Conservation (phyloP, 805 yeast species). For the Zygoascus bituminiphila region DNA sequence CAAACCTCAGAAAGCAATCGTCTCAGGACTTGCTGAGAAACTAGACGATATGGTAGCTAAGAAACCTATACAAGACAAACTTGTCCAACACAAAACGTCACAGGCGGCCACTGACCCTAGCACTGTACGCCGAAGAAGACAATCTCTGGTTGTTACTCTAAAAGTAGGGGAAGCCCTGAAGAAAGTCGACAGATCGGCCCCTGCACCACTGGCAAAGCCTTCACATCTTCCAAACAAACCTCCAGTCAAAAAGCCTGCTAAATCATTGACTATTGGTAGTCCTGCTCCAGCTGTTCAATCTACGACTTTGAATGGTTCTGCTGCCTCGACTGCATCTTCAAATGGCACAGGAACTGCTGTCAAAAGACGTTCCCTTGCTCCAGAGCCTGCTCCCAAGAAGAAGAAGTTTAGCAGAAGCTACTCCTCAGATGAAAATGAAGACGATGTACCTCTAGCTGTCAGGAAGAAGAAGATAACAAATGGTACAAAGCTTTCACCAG, state of each 20-base stretch:
- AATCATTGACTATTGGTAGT: not conserved
- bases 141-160: not conserved
- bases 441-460: not conserved
- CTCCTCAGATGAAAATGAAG: slow-evolving; percentile 1
- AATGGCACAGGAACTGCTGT: not conserved
- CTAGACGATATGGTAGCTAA: not conserved
- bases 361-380: not conserved
- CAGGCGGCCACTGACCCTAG: not conserved
- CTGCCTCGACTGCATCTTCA: not conserved
- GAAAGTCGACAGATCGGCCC: not conserved
- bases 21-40: not conserved
- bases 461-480: not conserved
- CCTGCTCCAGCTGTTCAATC: not conserved
- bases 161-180: not conserved
- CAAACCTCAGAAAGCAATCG: not conserved
- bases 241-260: not conserved
- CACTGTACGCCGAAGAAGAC: not conserved
- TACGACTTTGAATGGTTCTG: not conserved
- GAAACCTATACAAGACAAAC: not conserved
- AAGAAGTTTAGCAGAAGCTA: slow-evolving; percentile 1
- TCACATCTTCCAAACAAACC: not conserved
- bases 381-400: not conserved
- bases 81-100: no score
- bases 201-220: not conserved
- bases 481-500: not conserved